Percentiles rank a stretch among this genome's conserved stretches.
Evolutionary conservation across 345 rosid species (phyloP).

Genomic region (Eucalyptus pauciflora): DNA sequence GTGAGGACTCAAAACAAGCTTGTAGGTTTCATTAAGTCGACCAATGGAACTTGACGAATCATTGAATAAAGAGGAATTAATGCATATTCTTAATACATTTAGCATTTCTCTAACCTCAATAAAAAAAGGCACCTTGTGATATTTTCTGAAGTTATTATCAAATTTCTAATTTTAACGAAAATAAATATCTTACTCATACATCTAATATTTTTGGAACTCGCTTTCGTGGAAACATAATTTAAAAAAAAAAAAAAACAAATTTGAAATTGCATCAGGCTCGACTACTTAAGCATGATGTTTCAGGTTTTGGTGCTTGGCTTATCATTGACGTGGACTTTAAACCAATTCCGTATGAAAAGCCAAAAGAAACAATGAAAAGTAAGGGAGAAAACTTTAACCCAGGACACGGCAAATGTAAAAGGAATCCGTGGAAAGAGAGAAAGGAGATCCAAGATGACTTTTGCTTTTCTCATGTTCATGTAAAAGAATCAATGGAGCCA

Average conservation of each 20-base stretch:
- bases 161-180: no score
- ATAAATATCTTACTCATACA: no score
- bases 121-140: not conserved
- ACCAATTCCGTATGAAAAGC: not conserved
- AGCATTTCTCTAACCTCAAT: not conserved
- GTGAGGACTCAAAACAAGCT: not conserved
- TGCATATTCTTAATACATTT: not conserved
- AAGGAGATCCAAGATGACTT: not conserved
- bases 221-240: no score
- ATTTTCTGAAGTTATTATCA: no score
- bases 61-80: not conserved
- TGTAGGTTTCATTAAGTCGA: not conserved
- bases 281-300: no score
- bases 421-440: not conserved
- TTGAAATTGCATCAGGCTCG: no score
- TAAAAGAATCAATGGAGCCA: not conserved
- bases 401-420: not conserved
- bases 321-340: not conserved
- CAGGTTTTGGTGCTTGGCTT: not conserved
- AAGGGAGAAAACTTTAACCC: not conserved
- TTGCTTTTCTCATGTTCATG: not conserved
- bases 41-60: not conserved
- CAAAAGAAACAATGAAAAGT: not conserved
- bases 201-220: no score
- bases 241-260: no score